A percentile compares a stretch with the other conserved stretches of the same genome.
These are phyloP conservation scores for Lophium mytilinum DNA, from an alignment of 495 filamentous ascomycete species.

Conservation along the genomic window DNA sequence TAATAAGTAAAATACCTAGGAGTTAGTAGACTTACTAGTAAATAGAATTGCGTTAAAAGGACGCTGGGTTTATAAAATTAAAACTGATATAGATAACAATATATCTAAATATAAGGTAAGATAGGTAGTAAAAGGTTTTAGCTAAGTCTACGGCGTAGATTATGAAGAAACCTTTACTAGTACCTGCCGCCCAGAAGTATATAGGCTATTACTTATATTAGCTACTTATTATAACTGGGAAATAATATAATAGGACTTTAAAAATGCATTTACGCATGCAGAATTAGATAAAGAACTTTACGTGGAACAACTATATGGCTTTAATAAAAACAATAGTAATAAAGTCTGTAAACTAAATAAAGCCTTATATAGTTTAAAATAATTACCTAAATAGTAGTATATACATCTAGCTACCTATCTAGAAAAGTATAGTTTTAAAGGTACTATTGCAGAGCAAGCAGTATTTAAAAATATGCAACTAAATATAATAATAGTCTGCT, in stretches of 20 bases:
- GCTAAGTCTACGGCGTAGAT: slow-evolving; percentile 24
- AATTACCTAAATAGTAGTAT: slow-evolving; percentile 15
- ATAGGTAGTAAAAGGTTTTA: slow-evolving; percentile 21
- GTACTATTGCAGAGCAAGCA: not conserved
- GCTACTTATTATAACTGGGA: slow-evolving; percentile 20
- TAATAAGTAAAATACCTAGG: slow-evolving; percentile 2
- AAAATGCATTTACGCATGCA: too few relatives aligned
- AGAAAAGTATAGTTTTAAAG: not conserved
- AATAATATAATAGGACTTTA: slow-evolving; percentile 31
- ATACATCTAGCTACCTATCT: slow-evolving; percentile 2
- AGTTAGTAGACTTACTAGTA: slow-evolving; percentile 5
- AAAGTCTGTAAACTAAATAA: slow-evolving; percentile 9
- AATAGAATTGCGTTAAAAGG: slow-evolving; percentile 4
- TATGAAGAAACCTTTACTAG: slow-evolving; percentile 26
- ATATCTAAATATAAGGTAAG: slow-evolving; percentile 23
- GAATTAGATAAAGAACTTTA: too few relatives aligned
- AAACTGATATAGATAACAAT: slow-evolving; percentile 5
- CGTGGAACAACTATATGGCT: too few relatives aligned
- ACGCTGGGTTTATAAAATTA: slow-evolving; percentile 20
- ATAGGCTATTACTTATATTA: slow-evolving; percentile 10
- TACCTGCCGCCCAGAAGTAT: slow-evolving; percentile 4
- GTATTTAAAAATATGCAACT: not conserved
- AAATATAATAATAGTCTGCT: not conserved
- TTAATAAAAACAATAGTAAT: too few relatives aligned
- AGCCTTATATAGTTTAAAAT: slow-evolving; percentile 20